Evolutionary conservation across 192 early-diverging fungal species (phyloP), one percentile per base, ranked within the genome.

Genomic region (Allomyces macrogynus): DNA sequence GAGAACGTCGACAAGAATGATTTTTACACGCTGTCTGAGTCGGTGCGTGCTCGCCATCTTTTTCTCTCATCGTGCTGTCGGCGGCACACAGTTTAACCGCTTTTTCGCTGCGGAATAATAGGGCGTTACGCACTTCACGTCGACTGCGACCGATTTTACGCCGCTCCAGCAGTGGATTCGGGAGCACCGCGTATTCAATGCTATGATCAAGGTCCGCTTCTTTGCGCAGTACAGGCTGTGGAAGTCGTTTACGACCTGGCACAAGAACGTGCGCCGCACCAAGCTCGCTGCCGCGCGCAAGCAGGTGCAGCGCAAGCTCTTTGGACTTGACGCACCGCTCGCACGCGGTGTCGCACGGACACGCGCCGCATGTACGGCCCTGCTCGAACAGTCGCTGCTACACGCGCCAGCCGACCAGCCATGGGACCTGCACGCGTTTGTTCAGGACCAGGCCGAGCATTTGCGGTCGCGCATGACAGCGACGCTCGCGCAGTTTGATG

Each of bases 201-300:
- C 61, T 12, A 67, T 83, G 18, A 64, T 80, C 12, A 68, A 73
- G 43, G 81, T 83, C 23, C 76, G 77, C 5, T 83, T 83, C 63
- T 83, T 83, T 65, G 63, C 64, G 4, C 70, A 72, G 12, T 83
- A 83, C 70, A 70, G 81, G 23, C n/a, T 73, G 20, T 81, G 81
- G 79, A 83, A 83, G 70, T 76, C 74, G 66, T 83, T 83, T 69
- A 75, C 71, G 14, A 66, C 74, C 7, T 83, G 81, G 81, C 73
- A 73, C 27, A 43, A 64, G 18, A 73, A 74, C 18, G 73, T 83
- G 2, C 68, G 78, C 5, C 76, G 73, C 49, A 64, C 74, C 23
- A 83, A 83, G 69, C 77, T 81, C 44, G 60, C 44, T 40, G 57
- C 64, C n/a, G 63, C 72, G 0, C 75, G 76, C 26, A 61, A 69